Base-by-base conservation (phyloP, 495 filamentous ascomycete genomes). In the Neurospora sp. region DNA sequence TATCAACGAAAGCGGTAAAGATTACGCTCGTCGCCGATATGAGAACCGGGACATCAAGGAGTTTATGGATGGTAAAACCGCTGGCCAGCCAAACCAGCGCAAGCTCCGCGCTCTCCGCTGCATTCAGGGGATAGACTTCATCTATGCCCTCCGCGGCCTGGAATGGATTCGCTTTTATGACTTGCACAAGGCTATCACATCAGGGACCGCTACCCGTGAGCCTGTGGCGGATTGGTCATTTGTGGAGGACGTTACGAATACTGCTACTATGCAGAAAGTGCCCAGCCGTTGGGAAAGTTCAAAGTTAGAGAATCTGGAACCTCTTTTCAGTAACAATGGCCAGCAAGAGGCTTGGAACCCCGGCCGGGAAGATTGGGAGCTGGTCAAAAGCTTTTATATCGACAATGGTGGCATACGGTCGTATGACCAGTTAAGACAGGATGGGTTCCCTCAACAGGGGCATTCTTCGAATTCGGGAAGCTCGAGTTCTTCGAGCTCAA, bases 61-160 rank as follows among this genome's bases (percentile, higher is more conserved):
- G 1, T 70, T 75, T 31, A 75, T 83, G 70, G 27, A 22, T 0
- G 22, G 40, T 4, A 78, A 80, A 40, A 84, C 80, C 1, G 38
- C 59, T 3, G 73, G 70, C 0, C 83, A 84, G 35, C 79, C 81
- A 0, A 83, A 84, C 48, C 73, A 31, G 7, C 78, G 83, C 8
- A 74, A 53, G 14, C 72, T 44, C 0, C 80, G 83, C 3, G 70
- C 76, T 0, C 75, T 85, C 37, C 75, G 82, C 1, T 79, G 70
- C 0, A 41, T 83, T 0, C 82, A 84, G 37, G 83, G 83, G 0
- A 75, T 84, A 8, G 82, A 85, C 40, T 82, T 75, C 35, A 69
- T 85, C 17, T 77, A 77, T 42, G 59, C 77, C 22, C 79, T 84
- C 0, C 82, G 84, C 3, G 83, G 82, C 1, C 74, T 85, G 71